A percentile compares a stretch with the other conserved stretches of the same genome.
These are phyloP conservation scores for Yamadazyma phyllophila DNA, from an alignment of 805 yeast genomes.

Conservation along the genomic window DNA sequence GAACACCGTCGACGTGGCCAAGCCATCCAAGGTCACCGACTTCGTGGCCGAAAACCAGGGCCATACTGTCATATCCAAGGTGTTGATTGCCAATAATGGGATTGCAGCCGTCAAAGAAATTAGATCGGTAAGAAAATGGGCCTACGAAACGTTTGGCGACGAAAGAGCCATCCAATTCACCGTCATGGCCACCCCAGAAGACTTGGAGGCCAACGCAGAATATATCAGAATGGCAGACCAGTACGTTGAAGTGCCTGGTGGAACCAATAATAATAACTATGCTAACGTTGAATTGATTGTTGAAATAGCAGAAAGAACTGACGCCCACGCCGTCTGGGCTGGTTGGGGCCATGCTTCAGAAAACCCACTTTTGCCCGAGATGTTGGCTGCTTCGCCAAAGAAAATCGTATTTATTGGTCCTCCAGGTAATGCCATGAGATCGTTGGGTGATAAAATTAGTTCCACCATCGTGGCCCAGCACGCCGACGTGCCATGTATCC, in stretches of 20 bases:
- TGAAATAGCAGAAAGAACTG: conserved; percentile 93
- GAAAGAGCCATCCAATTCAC: conserved; percentile 92
- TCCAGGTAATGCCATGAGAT: conserved; percentile 98
- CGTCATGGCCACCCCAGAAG: conserved; percentile 99
- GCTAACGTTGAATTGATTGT: conserved; percentile 98
- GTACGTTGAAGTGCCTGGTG: conserved; percentile 98
- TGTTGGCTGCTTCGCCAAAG: conserved; percentile 87
- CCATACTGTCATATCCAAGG: conserved; percentile 87
- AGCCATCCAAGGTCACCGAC: conserved; percentile 74
- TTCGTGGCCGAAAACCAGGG: conserved; percentile 86
- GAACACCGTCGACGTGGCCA: conserved; percentile 73
- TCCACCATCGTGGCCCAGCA: conserved; percentile 99
- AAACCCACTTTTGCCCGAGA: conserved; percentile 92
- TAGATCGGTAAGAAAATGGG: conserved; percentile 97
- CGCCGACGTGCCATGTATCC: conserved; percentile 97
- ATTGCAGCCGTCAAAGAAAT: conserved; percentile 99
- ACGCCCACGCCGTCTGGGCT: conserved; percentile 99
- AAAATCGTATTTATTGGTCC: conserved; percentile 95
- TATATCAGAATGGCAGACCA: conserved; percentile 99
- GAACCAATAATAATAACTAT: conserved; percentile 96
- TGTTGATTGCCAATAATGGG: conserved; percentile 96
- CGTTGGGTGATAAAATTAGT: conserved; percentile 97
- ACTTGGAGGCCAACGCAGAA: conserved; percentile 93
- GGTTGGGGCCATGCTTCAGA: conserved; percentile 99
- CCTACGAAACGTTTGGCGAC: conserved; percentile 97